A percentile compares a stretch with the other conserved stretches of the same genome.
phyloP scores from a whole-genome alignment of 2,329 filamentous ascomycete genomes.

The Amauroascus verrucosus region DNA sequence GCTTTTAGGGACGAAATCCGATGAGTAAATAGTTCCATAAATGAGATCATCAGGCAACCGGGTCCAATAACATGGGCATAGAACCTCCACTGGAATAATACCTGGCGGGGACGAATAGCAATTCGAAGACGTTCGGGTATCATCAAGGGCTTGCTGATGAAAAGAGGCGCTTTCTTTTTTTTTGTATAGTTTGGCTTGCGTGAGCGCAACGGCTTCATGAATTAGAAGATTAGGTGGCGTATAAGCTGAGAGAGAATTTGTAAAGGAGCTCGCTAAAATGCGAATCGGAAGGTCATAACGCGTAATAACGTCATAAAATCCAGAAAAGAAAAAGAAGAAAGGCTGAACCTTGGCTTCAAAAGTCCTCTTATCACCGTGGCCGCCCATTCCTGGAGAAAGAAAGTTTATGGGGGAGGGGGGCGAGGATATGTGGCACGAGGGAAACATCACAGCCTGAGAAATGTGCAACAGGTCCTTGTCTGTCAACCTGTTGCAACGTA shows the following conservation, averaged over 20 bases:
- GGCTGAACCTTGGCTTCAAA: background rate
- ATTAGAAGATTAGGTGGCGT: constrained; percentile 14
- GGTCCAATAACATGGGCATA: background rate
- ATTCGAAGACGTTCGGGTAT: background rate
- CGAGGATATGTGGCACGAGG: background rate
- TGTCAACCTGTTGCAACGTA: background rate
- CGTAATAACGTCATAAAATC: constrained; percentile 9
- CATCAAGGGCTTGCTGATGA: constrained; percentile 8
- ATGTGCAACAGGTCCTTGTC: background rate
- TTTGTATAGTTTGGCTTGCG: too few relatives aligned
- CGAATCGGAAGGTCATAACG: constrained; percentile 13
- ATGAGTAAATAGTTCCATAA: background rate
- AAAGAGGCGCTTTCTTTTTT: background rate
- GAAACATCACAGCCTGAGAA: background rate
- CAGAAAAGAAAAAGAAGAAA: background rate
- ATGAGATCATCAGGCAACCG: constrained; percentile 2
- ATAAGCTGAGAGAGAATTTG: constrained; percentile 11
- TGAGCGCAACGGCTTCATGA: constrained; percentile 4
- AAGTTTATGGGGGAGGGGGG: too few relatives aligned
- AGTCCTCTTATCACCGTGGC: background rate
- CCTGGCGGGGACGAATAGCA: background rate
- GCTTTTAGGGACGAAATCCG: background rate
- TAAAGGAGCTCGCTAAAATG: constrained; percentile 12
- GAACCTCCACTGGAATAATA: constrained; percentile 2
- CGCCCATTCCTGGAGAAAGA: background rate